Percentiles rank a stretch among this genome's conserved stretches.
These are phyloP conservation scores for Rickenella mellea DNA, from an alignment of 768 basidiomycete genomes.

Conservation along the genomic window DNA sequence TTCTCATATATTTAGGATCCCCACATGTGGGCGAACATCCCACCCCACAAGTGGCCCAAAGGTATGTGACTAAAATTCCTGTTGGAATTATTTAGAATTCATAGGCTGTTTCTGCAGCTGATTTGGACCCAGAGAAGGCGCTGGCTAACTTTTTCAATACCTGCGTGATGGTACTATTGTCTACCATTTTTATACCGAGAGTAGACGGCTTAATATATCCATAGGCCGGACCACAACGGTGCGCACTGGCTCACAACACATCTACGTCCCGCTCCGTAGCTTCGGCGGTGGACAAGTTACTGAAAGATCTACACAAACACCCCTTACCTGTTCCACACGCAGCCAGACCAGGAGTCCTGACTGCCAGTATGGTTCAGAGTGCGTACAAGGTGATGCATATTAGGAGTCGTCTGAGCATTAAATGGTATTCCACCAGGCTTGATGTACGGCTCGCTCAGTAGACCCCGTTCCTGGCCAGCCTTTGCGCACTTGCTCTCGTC, in stretches of 20 bases:
- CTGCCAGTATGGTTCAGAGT: constrained; percentile 16
- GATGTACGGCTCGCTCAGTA: background rate
- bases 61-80: background rate
- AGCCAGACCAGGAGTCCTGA: constrained; percentile 16
- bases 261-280: constrained; percentile 8
- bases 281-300: constrained; percentile 13
- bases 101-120: background rate
- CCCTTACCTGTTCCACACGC: constrained; percentile 18
- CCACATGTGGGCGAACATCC: constrained; percentile 5
- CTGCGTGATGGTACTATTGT: background rate
- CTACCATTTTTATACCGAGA: constrained; percentile 15
- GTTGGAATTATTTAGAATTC: background rate
- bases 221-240: constrained; percentile 18
- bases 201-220: constrained; percentile 14
- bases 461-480: background rate
- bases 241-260: constrained; percentile 14
- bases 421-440: background rate
- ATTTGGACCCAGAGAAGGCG: constrained; percentile 1
- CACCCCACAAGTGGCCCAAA: constrained; percentile 11
- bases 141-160: constrained; percentile 13
- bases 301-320: constrained; percentile 13
- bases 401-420: background rate
- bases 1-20: background rate
- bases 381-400: background rate
- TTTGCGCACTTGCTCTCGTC: background rate